Conservation (phyloP, 768 basidiomycete genomes). For the Filobasidium wieringae region DNA sequence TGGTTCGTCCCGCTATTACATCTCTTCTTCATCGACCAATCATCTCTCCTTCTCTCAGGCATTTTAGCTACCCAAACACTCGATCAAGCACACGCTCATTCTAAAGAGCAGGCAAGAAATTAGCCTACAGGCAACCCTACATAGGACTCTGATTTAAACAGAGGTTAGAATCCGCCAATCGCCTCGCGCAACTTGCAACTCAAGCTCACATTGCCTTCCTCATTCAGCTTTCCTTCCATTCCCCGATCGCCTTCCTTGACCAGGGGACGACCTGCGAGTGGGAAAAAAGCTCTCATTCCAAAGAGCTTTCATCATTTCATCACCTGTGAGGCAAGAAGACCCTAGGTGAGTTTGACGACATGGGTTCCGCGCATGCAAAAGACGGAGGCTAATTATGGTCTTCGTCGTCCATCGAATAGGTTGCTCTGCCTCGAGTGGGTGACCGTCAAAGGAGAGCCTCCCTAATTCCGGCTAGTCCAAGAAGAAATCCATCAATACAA, state of each 20-base stretch:
- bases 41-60: too few species aligned
- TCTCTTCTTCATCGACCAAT: too few species aligned
- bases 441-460: constrained; percentile 15
- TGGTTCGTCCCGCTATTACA: too few species aligned
- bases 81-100: too few species aligned
- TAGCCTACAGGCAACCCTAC: too few species aligned
- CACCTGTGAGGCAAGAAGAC: constrained; percentile 15
- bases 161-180: too few species aligned
- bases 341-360: constrained; percentile 4
- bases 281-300: background rate
- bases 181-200: too few species aligned
- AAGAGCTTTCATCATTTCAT: background rate
- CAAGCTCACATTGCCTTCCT: too few species aligned
- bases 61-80: too few species aligned
- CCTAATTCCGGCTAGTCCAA: constrained; percentile 11
- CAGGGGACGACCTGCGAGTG: background rate
- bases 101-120: too few species aligned
- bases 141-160: too few species aligned
- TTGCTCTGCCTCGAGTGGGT: constrained; percentile 20
- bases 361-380: background rate
- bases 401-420: background rate
- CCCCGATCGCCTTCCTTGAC: background rate
- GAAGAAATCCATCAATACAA: background rate
- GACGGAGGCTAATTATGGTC: background rate
- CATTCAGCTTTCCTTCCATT: background rate